These are phyloP conservation scores for Parastagonospora avenae DNA, from an alignment of 2,329 filamentous ascomycete genomes.

Conservation along the genomic window DNA sequence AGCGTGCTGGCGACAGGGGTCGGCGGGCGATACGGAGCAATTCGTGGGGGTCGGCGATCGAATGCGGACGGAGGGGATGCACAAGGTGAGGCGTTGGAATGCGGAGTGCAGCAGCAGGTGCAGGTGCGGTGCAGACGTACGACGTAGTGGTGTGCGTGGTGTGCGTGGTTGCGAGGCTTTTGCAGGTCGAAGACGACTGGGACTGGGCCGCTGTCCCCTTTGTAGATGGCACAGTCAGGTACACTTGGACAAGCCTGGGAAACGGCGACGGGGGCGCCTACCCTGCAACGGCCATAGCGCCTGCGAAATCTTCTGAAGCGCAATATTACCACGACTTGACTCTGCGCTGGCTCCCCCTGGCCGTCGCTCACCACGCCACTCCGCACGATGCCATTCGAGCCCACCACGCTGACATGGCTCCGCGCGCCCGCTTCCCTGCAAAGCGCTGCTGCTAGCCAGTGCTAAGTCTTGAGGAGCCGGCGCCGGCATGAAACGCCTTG, in stretches of 20 bases:
- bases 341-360: slow-evolving; percentile 1
- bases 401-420: slow-evolving; percentile 2
- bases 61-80: not conserved
- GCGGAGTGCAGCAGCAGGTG: slow-evolving; percentile 8
- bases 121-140: not conserved
- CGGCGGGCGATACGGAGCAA: slow-evolving; percentile 30
- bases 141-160: not conserved
- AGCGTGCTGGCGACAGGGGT: slow-evolving; percentile 10
- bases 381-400: slow-evolving; percentile 14
- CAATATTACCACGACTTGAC: no score
- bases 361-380: slow-evolving; percentile 18
- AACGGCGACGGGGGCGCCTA: not conserved
- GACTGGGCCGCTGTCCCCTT: not conserved
- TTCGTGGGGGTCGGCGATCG: slow-evolving; percentile 18
- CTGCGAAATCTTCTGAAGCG: not conserved
- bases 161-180: not conserved
- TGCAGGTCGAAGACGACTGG: not conserved
- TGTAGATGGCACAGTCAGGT: not conserved
- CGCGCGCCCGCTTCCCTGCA: slow-evolving; percentile 16
- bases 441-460: slow-evolving; percentile 13
- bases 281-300: not conserved
- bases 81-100: slow-evolving; percentile 4
- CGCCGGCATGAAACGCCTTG: slow-evolving; percentile 17
- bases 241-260: not conserved
- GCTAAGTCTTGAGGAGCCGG: slow-evolving; percentile 15